A percentile compares a stretch with the other conserved stretches of the same genome.
Conservation (phyloP, 257 asterid genomes). For the Capsicum baccatum region DNA sequence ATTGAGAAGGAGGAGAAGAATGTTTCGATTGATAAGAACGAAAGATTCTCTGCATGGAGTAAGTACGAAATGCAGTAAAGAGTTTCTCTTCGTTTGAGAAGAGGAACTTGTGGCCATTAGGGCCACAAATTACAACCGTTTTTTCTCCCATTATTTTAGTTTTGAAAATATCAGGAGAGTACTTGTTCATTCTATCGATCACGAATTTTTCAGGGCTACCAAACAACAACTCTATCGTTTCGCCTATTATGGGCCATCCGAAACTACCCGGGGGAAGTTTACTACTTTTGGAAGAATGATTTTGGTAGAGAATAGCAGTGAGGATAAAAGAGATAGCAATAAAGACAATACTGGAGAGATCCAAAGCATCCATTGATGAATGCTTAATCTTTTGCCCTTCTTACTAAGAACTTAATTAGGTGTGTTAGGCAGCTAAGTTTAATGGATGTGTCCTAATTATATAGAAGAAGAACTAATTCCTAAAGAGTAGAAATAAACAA, state of each 20-base stretch:
- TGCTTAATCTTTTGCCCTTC: not conserved
- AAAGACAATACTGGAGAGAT: constrained; percentile 11
- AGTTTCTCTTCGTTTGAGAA: constrained; percentile 66
- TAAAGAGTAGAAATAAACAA: not conserved
- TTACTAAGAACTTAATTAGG: not conserved
- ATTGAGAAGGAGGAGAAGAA: constrained; percentile 9
- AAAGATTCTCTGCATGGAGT: constrained; percentile 62
- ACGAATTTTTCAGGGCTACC: constrained; percentile 71
- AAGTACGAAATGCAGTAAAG: constrained; percentile 68
- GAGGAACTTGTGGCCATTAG: constrained; percentile 69
- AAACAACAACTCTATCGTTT: constrained; percentile 55
- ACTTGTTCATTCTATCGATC: constrained; percentile 56
- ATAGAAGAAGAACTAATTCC: not conserved
- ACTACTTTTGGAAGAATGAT: constrained; percentile 14
- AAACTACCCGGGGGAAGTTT: constrained; percentile 75
- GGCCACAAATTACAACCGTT: constrained; percentile 75
- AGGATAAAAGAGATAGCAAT: constrained; percentile 28
- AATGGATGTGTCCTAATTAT: not conserved
- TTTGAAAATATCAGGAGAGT: constrained; percentile 64
- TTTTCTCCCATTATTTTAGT: constrained; percentile 75
- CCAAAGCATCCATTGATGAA: constrained; percentile 45
- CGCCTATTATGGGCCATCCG: constrained; percentile 76
- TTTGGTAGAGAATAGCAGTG: constrained; percentile 18
- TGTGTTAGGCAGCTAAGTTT: not conserved
- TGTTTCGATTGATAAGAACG: constrained; percentile 54